Evolutionary conservation across 1,284 basidiomycete species (phyloP).

Genomic region (Cutaneotrichosporon arboriforme): DNA sequence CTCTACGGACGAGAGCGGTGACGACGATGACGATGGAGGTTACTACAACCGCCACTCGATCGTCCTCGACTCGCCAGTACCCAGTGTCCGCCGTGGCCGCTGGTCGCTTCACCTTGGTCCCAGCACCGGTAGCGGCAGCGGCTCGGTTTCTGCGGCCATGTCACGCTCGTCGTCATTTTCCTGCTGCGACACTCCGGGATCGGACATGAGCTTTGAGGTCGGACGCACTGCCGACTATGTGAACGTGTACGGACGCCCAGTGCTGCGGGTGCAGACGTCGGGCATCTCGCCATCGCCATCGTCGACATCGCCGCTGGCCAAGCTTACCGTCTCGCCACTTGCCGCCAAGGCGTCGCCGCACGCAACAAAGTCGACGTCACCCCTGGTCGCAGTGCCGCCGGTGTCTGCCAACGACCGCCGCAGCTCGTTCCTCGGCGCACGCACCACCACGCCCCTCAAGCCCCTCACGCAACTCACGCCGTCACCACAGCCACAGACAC

Average conservation of each 20-base stretch:
- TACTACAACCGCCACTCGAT: too few relatives aligned
- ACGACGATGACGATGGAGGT: not conserved
- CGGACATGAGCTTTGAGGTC: conserved; percentile 16
- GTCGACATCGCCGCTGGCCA: not conserved
- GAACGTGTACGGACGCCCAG: conserved; percentile 8
- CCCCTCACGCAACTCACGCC: conserved; percentile 7
- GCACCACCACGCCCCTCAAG: conserved; percentile 8
- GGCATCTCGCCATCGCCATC: not conserved
- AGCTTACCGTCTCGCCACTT: not conserved
- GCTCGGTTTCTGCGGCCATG: conserved; percentile 3
- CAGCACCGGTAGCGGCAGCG: not conserved
- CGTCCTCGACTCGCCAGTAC: conserved; percentile 6
- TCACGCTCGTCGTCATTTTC: conserved; percentile 7
- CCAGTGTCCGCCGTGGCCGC: not conserved
- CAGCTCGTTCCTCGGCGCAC: conserved; percentile 1
- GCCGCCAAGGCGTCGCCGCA: not conserved
- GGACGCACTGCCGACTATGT: conserved; percentile 17
- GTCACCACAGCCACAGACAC: conserved; percentile 8
- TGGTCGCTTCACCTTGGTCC: not conserved
- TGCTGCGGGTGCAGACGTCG: not conserved
- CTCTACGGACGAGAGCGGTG: not conserved
- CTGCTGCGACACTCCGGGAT: conserved; percentile 10
- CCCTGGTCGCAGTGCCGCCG: not conserved
- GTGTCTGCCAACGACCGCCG: not conserved
- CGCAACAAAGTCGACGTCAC: not conserved